Percentiles rank a stretch among this genome's conserved stretches.
Evolutionary conservation across 805 yeast species (phyloP).

Genomic region (Starmerella davenportii): DNA sequence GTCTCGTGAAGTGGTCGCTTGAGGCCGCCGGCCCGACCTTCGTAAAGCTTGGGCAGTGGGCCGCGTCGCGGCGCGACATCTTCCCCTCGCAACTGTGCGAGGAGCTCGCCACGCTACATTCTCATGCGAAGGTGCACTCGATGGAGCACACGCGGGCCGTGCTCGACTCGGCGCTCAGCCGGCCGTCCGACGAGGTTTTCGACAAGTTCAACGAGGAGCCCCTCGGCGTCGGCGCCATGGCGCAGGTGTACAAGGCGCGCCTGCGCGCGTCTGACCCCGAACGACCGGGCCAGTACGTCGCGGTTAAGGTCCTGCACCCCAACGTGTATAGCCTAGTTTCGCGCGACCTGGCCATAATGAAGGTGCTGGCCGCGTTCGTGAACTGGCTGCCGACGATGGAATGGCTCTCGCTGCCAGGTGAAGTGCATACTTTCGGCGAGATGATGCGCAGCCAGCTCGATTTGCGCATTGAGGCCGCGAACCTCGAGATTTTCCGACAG

Average conservation of each 20-base stretch:
- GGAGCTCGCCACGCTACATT: slow-evolving; percentile 60
- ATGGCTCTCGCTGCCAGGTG: slow-evolving; percentile 90
- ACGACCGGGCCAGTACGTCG: slow-evolving; percentile 34
- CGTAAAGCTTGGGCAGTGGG: slow-evolving; percentile 85
- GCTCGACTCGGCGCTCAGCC: slow-evolving; percentile 41
- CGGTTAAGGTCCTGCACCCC: slow-evolving; percentile 88
- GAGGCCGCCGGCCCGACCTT: slow-evolving; percentile 85
- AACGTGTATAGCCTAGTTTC: slow-evolving; percentile 50
- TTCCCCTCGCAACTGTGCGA: slow-evolving; percentile 65
- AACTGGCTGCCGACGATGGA: slow-evolving; percentile 83
- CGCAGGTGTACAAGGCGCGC: slow-evolving; percentile 76
- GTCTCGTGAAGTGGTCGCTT: slow-evolving; percentile 41
- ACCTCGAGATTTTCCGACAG: slow-evolving; percentile 49
- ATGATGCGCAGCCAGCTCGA: slow-evolving; percentile 84
- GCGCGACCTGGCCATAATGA: slow-evolving; percentile 74
- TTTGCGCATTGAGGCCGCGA: slow-evolving; percentile 72
- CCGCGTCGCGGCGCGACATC: slow-evolving; percentile 89
- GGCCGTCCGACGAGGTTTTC: slow-evolving; percentile 55
- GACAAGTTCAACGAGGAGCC: slow-evolving; percentile 61
- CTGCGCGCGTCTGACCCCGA: slow-evolving; percentile 24
- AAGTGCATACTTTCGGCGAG: slow-evolving; percentile 69
- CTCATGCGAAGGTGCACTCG: slow-evolving; percentile 63
- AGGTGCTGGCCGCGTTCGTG: slow-evolving; percentile 51
- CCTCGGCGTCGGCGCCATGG: slow-evolving; percentile 95
- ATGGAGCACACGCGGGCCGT: slow-evolving; percentile 40